Base-by-base conservation (phyloP, 208 protist genomes). In the Leishmania mexicana region DNA sequence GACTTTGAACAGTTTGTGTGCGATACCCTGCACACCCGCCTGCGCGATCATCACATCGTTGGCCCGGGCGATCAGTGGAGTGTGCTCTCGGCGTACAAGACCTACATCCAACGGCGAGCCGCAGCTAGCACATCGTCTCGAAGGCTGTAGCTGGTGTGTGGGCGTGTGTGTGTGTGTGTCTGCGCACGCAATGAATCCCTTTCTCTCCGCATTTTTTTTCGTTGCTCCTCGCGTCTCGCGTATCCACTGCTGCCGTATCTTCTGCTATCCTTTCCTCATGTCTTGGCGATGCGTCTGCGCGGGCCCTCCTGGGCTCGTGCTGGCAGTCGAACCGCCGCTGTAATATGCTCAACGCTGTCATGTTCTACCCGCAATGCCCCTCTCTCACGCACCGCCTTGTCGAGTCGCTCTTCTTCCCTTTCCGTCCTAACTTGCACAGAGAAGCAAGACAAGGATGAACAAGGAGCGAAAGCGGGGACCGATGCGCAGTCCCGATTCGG, bases 21-120 rank as follows among this genome's bases (percentile, higher is more conserved):
- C 28, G 60, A 70, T 31, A 53, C 75, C 60, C 54, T 81, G 70
- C 49, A 68, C 19, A 38, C 24, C 31, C 81, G 77, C 8, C 15
- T 81, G 51, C 47, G 47, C 47, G 77, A 81, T 8, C 57, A 84
- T 54, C 13, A 64, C 6, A 47, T 51, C n/a, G 76, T 84, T 3
- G 81, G 68, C 21, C 65, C 31, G 42, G 42, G 35, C 13, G 15
- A 80, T 54, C 40, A 67, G 21, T 85, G 76, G 77, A 79, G 81
- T 17, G 60, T 85, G 38, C 58, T 28, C 62, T 80, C 81, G n/a
- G 81, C 81, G 58, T 81, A 75, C 68, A 42, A 45, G 38, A 51
- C 75, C 40, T 78, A 67, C 57, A 21, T 42, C 3, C 54, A 38
- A 51, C 54, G 49, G 10, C 57, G 40, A 38, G 21, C 21, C 8